Conservation (phyloP, 495 filamentous ascomycete species). For the Pyrenula massariospora region DNA sequence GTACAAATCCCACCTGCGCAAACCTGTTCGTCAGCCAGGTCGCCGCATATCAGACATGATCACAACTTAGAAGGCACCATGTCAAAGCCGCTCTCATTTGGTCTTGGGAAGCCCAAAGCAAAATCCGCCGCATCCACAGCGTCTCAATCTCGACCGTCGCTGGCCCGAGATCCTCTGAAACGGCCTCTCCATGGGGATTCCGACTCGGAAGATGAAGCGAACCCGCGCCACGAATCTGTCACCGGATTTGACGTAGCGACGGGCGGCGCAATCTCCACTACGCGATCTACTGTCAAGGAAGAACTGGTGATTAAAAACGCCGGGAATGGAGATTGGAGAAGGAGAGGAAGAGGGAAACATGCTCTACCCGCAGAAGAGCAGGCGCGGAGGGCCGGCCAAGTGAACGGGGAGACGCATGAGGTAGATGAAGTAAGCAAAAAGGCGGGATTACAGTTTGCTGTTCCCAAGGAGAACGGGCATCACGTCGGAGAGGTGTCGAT, state of each 20-base stretch:
- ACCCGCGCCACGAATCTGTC: conserved; percentile 35
- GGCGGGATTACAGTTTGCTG: conserved; percentile 16
- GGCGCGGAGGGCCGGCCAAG: conserved; percentile 35
- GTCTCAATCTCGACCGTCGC: neutral
- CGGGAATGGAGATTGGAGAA: conserved; percentile 16
- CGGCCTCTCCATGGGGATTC: conserved; percentile 27
- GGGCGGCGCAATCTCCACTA: conserved; percentile 38
- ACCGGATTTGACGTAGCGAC: conserved; percentile 47
- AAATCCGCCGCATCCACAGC: neutral
- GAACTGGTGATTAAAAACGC: conserved; percentile 22
- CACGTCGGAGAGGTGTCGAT: conserved; percentile 3
- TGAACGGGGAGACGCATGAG: conserved; percentile 6
- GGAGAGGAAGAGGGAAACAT: conserved; percentile 14
- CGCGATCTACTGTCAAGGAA: conserved; percentile 40
- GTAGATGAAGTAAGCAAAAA: conserved; percentile 10
- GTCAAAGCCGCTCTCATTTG: neutral
- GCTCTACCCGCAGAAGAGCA: conserved; percentile 21
- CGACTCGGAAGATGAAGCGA: conserved; percentile 23
- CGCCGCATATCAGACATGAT: too few species aligned
- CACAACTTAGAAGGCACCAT: too few species aligned
- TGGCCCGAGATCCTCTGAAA: neutral
- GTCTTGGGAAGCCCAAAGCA: neutral
- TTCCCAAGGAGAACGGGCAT: conserved; percentile 16
- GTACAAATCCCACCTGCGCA: too few species aligned
- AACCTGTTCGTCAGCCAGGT: too few species aligned